Base-by-base conservation (phyloP, 306 rosid genomes). In the Begonia fuchsioides region DNA sequence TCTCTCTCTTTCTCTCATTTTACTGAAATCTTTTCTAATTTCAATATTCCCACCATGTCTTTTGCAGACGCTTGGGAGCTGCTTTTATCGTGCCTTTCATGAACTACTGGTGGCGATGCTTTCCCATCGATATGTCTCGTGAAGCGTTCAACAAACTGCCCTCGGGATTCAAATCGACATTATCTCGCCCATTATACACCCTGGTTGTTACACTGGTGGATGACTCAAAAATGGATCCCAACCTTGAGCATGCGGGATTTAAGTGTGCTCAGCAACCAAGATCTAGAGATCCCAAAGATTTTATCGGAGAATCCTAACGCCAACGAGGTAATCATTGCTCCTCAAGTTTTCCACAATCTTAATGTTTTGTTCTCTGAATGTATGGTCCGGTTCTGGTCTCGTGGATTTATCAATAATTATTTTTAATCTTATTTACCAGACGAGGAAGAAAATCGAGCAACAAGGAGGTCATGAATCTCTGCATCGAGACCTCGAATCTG, bases 181-280 rank as follows among this genome's bases (percentile, higher is more conserved):
- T 75, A 44, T 49, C 70, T 87, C 57, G 85, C 92, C 19, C 93
- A 56, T 71, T 47, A 73, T 39, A 55, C 77, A 11, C 93, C 96
- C 62, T 80, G 94, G 87, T 66, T 87, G 32, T 58, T 67, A 51
- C 39, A 87, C 48, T 72, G 94, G 94, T 87, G 93, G 92, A 75
- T 73, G 79, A 80, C 87, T 10, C 94, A 79, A 44, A 82, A 68
- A 71, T 73, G 82, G 80, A 75, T 82, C 63, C 72, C 87, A 62
- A 41, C 85, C 6, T 58, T 80, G 32, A 67, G 63, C 49, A 10
- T 41, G 13, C 61, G 44, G 40, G 60, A n/a, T 15, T 40, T 15
- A 18, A 56, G 11, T 43, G 10, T 54, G 51, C 65, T 62, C 51
- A 13, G 56, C 20, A 18, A 58, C 6, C 65, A 63, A 46, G 96